These are phyloP conservation scores for Monosiga brevicollis DNA, from an alignment of 78 protist genomes.

Conservation along the genomic window DNA sequence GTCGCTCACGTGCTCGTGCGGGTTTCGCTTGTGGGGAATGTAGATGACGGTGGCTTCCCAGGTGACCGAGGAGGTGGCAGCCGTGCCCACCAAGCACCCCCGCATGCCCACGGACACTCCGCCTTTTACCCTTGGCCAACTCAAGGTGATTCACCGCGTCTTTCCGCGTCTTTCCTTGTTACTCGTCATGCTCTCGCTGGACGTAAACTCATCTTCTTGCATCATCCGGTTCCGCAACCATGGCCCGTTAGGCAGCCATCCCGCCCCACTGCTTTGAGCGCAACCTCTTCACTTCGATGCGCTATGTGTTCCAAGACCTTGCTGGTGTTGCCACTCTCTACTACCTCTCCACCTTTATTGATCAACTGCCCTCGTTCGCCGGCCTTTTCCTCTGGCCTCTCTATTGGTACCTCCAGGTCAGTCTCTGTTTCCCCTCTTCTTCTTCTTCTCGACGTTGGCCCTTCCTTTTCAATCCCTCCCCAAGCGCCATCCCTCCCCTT, in stretches of 20 bases:
- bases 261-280: conserved; percentile 51
- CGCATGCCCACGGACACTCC: neutral
- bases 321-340: neutral
- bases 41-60: too few species aligned
- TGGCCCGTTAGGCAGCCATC: conserved; percentile 10
- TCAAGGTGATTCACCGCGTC: neutral
- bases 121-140: neutral
- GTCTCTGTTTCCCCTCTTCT: too few species aligned
- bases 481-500: too few species aligned
- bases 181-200: neutral
- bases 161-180: neutral
- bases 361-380: conserved; percentile 15
- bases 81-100: neutral
- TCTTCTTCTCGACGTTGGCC: too few species aligned
- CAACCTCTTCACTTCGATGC: conserved; percentile 16
- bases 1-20: neutral
- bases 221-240: neutral
- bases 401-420: neutral
- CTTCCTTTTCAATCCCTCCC: too few species aligned
- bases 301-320: conserved; percentile 25
- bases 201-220: neutral
- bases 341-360: conserved; percentile 21
- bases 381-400: conserved; percentile 30
- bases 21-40: too few species aligned
- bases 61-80: neutral